phyloP scores from a whole-genome alignment of 2,329 filamentous ascomycete species.

The Aspergillus latus region DNA sequence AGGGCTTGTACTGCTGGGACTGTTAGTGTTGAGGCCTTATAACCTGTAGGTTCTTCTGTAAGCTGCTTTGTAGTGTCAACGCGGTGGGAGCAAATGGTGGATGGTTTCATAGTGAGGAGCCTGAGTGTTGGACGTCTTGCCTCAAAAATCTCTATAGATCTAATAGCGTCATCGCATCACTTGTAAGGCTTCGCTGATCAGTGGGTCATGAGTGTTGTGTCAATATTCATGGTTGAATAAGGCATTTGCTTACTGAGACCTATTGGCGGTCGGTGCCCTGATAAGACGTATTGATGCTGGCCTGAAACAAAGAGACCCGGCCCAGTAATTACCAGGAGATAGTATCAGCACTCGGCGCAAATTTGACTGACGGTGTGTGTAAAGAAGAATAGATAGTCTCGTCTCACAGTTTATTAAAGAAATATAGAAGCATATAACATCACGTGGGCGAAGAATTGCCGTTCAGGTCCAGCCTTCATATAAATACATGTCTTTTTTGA shows the following conservation, averaged over 20 bases:
- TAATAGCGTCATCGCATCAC: no score
- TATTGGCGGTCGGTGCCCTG: background rate
- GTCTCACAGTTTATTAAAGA: slow-evolving; percentile 2
- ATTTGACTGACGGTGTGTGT: no score
- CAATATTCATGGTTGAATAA: background rate
- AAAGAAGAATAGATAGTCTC: background rate
- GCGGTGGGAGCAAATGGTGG: background rate
- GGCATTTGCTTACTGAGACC: background rate
- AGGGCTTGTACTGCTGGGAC: background rate
- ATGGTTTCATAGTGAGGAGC: background rate
- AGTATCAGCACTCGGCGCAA: no score
- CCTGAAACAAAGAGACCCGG: slow-evolving; percentile 11
- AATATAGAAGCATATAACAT: background rate
- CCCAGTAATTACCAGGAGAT: background rate
- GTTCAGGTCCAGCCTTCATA: slow-evolving; percentile 14
- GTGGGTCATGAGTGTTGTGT: background rate
- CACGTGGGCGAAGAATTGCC: background rate
- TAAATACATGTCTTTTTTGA: slow-evolving; percentile 14
- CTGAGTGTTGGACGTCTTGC: background rate
- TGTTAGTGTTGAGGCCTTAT: background rate
- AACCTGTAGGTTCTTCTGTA: no score
- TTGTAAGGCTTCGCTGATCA: background rate
- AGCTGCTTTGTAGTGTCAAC: background rate
- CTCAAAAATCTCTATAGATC: no score
- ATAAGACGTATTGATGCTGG: slow-evolving; percentile 4